Conservation (phyloP, 2,329 filamentous ascomycete species). For the Fusarium veterinarium region DNA sequence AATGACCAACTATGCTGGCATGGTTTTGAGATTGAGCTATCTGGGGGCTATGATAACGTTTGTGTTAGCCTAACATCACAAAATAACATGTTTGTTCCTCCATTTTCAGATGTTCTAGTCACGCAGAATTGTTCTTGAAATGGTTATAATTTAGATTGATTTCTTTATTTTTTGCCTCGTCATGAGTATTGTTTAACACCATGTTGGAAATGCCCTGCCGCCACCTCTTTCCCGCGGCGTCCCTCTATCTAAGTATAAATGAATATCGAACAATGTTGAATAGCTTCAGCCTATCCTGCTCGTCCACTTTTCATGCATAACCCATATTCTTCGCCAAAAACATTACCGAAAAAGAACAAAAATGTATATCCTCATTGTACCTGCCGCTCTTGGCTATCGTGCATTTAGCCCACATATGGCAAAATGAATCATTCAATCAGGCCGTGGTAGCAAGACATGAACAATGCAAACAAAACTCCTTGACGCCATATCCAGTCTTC, state of each 20-base stretch:
- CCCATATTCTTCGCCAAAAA: background rate
- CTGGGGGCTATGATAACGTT: constrained; percentile 2
- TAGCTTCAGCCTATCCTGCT: background rate
- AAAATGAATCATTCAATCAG: constrained; percentile 3
- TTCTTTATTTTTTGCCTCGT: constrained; percentile 9
- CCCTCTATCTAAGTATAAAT: constrained; percentile 23
- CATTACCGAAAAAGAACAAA: constrained; percentile 15
- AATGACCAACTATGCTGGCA: constrained; percentile 39
- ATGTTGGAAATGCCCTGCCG: constrained; percentile 13
- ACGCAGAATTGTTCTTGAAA: background rate
- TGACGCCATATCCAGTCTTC: constrained; percentile 30
- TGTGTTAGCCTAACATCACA: constrained; percentile 1
- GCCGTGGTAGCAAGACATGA: constrained; percentile 6
- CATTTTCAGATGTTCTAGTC: background rate
- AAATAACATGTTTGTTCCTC: background rate
- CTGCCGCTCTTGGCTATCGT: background rate
- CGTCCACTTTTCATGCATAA: constrained; percentile 15
- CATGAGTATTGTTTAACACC: constrained; percentile 8
- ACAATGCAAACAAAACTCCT: constrained; percentile 20
- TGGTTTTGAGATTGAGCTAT: constrained; percentile 26
- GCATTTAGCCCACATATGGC: background rate
- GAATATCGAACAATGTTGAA: background rate
- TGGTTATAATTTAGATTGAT: background rate
- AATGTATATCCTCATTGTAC: constrained; percentile 3
- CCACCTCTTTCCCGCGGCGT: constrained; percentile 8